Conservation (phyloP, 2,329 filamentous ascomycete species). For the Sarocladiaceae sp. region DNA sequence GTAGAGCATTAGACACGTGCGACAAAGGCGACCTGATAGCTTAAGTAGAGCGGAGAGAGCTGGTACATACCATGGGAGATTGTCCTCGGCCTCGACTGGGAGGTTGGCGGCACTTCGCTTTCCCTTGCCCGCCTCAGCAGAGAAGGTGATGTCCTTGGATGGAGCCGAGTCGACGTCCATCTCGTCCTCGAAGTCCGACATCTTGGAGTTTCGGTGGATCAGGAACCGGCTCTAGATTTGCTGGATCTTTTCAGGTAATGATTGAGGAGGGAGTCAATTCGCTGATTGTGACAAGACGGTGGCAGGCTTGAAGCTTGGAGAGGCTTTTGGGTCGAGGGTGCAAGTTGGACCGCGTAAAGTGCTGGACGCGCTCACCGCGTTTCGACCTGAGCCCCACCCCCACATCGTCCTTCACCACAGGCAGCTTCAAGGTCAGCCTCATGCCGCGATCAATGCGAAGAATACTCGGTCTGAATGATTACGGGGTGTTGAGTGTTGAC, state of each 20-base stretch:
- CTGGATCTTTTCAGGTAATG: too few species aligned
- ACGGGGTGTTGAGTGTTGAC: too few species aligned
- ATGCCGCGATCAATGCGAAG: too few species aligned
- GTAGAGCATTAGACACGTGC: neutral
- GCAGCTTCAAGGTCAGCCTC: neutral
- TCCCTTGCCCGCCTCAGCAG: slow-evolving; percentile 72
- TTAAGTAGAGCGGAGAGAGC: neutral
- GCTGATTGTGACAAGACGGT: too few species aligned
- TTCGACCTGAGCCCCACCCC: slow-evolving; percentile 1
- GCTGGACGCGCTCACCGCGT: slow-evolving; percentile 7
- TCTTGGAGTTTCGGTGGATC: slow-evolving; percentile 27
- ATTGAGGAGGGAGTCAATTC: too few species aligned
- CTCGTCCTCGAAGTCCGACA: slow-evolving; percentile 56
- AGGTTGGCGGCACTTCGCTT: slow-evolving; percentile 90
- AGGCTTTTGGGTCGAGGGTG: slow-evolving; percentile 19
- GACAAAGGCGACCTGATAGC: neutral
- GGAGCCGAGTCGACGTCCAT: slow-evolving; percentile 52
- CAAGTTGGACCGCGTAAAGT: slow-evolving; percentile 13
- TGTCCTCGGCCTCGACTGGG: slow-evolving; percentile 89
- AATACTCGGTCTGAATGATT: too few species aligned
- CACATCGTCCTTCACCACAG: neutral
- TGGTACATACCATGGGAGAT: slow-evolving; percentile 70
- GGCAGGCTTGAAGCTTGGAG: too few species aligned
- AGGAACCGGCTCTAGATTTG: too few species aligned
- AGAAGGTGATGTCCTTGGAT: slow-evolving; percentile 56